phyloP scores from a whole-genome alignment of 2,329 filamentous ascomycete genomes.

The Xylaria multiplex region DNA sequence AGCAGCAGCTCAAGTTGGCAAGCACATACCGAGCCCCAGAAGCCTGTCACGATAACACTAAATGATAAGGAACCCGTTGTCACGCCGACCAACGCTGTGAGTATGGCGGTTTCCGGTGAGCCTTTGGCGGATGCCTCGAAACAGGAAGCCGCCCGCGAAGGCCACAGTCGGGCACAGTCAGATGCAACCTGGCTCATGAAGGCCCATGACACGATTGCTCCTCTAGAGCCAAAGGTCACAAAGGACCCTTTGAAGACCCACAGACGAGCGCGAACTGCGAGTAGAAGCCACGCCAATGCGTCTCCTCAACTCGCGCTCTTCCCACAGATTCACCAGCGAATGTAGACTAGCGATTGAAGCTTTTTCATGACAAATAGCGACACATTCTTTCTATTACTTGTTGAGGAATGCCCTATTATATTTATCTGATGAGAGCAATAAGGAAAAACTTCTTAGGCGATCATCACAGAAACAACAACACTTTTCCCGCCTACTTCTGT shows the following conservation, averaged over 20 bases:
- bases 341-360: background rate
- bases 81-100: constrained; percentile 26
- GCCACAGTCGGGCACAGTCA: constrained; percentile 47
- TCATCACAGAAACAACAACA: background rate
- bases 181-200: constrained; percentile 46
- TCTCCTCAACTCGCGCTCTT: constrained; percentile 49
- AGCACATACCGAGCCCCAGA: constrained; percentile 35
- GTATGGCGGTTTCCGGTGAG: constrained; percentile 31
- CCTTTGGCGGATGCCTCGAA: constrained; percentile 7
- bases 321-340: constrained; percentile 39
- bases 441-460: background rate
- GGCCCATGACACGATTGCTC: constrained; percentile 28
- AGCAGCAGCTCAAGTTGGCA: constrained; percentile 57
- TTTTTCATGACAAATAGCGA: background rate
- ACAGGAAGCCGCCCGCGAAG: constrained; percentile 41
- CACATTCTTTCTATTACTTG: constrained; percentile 9
- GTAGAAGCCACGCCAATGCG: constrained; percentile 45
- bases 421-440: background rate
- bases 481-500: background rate
- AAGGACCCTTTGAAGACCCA: constrained; percentile 43
- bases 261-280: constrained; percentile 49
- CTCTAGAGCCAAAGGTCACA: constrained; percentile 31
- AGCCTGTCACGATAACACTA: constrained; percentile 28
- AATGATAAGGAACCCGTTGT: constrained; percentile 38
- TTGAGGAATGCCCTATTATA: background rate